Conservation (phyloP, 352 stramenopile species). For the Phytophthora fragariae region DNA sequence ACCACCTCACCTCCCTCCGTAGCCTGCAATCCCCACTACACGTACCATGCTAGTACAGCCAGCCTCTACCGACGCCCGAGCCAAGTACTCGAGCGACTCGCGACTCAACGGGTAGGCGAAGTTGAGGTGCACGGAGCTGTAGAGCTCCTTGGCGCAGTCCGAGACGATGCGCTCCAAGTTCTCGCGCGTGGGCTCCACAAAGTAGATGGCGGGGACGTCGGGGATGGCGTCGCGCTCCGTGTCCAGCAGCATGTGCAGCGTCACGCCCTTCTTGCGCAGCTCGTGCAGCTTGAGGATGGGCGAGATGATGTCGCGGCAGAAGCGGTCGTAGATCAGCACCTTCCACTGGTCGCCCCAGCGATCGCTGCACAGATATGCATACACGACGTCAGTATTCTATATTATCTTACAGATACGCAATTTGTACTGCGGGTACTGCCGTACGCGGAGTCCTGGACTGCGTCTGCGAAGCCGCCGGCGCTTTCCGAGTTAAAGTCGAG, state of each 20-base stretch:
- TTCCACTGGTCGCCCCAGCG: conserved; percentile 93
- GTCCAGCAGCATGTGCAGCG: conserved; percentile 97
- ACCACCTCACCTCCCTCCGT: neutral
- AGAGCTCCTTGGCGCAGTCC: conserved; percentile 95
- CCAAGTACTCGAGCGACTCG: conserved; percentile 89
- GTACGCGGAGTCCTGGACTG: conserved; percentile 45
- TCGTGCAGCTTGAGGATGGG: conserved; percentile 98
- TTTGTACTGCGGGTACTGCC: conserved; percentile 2
- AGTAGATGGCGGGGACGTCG: conserved; percentile 98
- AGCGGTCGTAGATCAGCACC: conserved; percentile 97
- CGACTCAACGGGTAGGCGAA: conserved; percentile 93
- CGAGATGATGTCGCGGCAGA: conserved; percentile 97
- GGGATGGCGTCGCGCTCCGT: conserved; percentile 95
- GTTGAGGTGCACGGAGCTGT: conserved; percentile 94
- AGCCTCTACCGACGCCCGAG: conserved; percentile 75
- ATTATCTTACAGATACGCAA: too few species aligned
- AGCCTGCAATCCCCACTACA: neutral
- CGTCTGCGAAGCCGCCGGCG: conserved; percentile 41
- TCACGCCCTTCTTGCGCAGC: conserved; percentile 96
- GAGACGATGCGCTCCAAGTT: conserved; percentile 96
- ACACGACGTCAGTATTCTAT: neutral
- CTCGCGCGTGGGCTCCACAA: conserved; percentile 94
- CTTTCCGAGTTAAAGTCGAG: conserved; percentile 87
- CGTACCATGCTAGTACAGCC: conserved; percentile 81
- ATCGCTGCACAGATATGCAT: conserved; percentile 42